Evolutionary conservation across 2,329 filamentous ascomycete species (phyloP), one percentile per base, ranked within the genome.

Genomic region (Alternaria metachromatica): DNA sequence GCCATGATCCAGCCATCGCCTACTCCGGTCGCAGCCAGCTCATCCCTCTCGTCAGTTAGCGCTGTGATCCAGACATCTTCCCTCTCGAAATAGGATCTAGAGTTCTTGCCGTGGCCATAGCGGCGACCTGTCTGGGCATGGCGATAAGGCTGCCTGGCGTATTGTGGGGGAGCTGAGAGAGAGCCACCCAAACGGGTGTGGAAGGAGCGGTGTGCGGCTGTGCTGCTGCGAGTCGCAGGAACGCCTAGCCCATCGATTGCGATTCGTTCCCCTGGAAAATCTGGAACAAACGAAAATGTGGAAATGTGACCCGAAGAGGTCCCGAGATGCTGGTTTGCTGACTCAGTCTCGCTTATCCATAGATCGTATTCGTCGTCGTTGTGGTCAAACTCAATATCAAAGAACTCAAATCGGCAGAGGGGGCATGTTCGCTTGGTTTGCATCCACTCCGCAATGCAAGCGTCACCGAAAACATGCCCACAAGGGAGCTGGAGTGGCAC

Each of bases 401-500:
- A 58, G 37, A 58, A 56, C 30, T 30, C 33, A 21, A 43, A 25
- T 33, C 67, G 64, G 46, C 69, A 72, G 18, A 69, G 55, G 9
- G 66, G 67, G 44, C 67, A 72, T 26, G 70, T 67, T 25, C 57
- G 60, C 23, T 56, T 64, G 10, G 26, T 44, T 9, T 21, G 23
- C 8, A 44, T 58, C 70, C 66, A 73, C 18, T 30, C 64, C 13
- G 48, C 15, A 20, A 70, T 65, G 54, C 65, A 70, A 15, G 44
- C 56, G 20, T 30, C 43, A n/a, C 69, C 69, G 58, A 69, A 69
- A 44, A 66, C 48, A 61, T 72, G 69, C 10, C 66, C 56, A 56
- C 62, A 70, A 13, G 43, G 30, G 18, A 69, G 66, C 37, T 66
- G 57, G 18, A 65, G 33, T 25, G 64, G 64, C n/a, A 51, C 23